phyloP scores from a whole-genome alignment of 2,329 filamentous ascomycete genomes.

The Diaporthe citri region DNA sequence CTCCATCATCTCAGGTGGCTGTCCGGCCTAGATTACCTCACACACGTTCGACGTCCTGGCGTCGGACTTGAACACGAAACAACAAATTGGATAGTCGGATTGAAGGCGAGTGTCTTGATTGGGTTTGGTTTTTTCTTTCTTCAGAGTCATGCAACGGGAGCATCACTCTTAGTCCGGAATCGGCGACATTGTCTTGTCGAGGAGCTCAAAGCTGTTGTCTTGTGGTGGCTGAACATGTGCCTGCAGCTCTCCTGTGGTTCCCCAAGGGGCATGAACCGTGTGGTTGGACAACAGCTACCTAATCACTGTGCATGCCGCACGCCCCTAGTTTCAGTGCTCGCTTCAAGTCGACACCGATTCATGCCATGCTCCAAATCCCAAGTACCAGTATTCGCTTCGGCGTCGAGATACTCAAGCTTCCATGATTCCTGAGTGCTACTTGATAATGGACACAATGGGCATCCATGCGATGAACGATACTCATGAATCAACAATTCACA shows the following conservation, averaged over 20 bases:
- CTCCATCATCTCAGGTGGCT: slow-evolving; percentile 10
- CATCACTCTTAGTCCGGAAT: neutral
- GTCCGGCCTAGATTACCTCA: slow-evolving; percentile 15
- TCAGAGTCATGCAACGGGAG: neutral
- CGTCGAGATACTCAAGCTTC: neutral
- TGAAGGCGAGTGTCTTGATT: slow-evolving; percentile 28
- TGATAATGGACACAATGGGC: neutral
- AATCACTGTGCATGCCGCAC: neutral
- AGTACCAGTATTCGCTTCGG: neutral
- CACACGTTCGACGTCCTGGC: slow-evolving; percentile 8
- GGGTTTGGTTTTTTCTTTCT: neutral
- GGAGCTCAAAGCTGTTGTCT: neutral
- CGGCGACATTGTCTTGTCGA: neutral
- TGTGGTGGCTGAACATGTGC: neutral
- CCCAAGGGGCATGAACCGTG: neutral
- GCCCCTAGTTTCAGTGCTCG: slow-evolving; percentile 7
- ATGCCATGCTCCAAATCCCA: neutral
- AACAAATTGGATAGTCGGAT: slow-evolving; percentile 13
- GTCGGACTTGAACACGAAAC: neutral
- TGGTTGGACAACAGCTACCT: slow-evolving; percentile 1
- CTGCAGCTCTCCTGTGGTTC: slow-evolving; percentile 1
- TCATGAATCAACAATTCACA: neutral
- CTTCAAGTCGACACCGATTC: neutral
- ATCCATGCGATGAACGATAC: neutral
- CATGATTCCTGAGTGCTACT: neutral